Evolutionary conservation across 2,329 filamentous ascomycete genomes (phyloP), one percentile per base, ranked within the genome.

Genomic region (Penicillium sp.): DNA sequence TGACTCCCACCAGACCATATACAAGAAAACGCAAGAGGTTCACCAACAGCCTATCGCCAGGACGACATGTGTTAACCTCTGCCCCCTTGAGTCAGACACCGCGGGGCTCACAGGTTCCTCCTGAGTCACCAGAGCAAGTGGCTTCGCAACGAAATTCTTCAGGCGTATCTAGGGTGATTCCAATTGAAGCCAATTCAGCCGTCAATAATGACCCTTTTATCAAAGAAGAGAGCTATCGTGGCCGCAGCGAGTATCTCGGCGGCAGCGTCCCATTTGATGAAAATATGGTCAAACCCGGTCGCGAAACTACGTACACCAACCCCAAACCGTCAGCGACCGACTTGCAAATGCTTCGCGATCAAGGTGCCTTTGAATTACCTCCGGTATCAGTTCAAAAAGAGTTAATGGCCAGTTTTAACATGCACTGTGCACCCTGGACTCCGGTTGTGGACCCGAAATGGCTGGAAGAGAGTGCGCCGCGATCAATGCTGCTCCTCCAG

Each of bases 361-460:
- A 68, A 47, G 63, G 63, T 2, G 63, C 63, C 0, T 67, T 63
- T 36, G 63, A 66, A 9, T 19, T 68, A 1, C 66, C 66, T 1
- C 62, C 66, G 2, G 2, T 60, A 4, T 35, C 69, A 0, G 65
- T 75, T 16, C 71, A 74, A 6, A 68, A 69, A 41, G 69, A 69
- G 17, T 52, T 77, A 11, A 69, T 77, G 53, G 66, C 75, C n/a
- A 69, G 69, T 8, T 77, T 77, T 42, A 73, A 72, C 65, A 69
- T 65, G 31, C 70, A 73, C 35, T 77, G 75, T 50, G 70, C 71
- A 37, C 71, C 73, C 9, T 77, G 75, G 75, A 75, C 73, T 0
- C 75, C 75, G 1, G 70, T 77, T 22, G 69, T 77, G 5, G 73
- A 77, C 36, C 70, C 73, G 3, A 69, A 64, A 42, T 76, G 74